phyloP scores from a whole-genome alignment of 192 early-diverging fungal species.

The Neocallimastix lanati region DNA sequence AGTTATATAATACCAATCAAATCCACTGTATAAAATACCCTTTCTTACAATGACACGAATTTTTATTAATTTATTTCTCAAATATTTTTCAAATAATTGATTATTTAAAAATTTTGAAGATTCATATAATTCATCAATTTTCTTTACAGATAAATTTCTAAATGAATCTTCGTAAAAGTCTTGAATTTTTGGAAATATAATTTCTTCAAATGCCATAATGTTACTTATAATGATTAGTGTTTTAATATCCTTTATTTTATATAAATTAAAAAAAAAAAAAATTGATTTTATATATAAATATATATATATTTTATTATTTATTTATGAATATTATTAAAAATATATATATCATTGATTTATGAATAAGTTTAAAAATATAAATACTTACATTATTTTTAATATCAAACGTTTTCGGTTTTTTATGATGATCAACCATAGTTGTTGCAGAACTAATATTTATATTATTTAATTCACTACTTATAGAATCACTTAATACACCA shows the following conservation, averaged over 20 bases:
- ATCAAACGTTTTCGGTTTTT: background rate
- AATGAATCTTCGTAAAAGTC: background rate
- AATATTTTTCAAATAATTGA: slow-evolving; percentile 64
- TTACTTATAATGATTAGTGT: background rate
- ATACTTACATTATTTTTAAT: background rate
- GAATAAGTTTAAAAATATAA: too few relatives aligned
- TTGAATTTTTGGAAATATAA: background rate
- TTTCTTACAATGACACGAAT: slow-evolving; percentile 51
- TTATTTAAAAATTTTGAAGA: background rate
- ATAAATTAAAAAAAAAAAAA: too few relatives aligned
- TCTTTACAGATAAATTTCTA: background rate
- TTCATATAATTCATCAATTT: background rate
- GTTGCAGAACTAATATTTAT: background rate
- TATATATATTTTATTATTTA: too few relatives aligned
- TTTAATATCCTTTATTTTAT: background rate
- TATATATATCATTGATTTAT: too few relatives aligned
- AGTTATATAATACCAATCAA: slow-evolving; percentile 66
- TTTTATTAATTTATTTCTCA: slow-evolving; percentile 49
- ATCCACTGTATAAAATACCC: slow-evolving; percentile 69
- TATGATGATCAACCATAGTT: background rate
- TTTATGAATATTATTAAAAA: too few relatives aligned
- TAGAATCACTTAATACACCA: background rate
- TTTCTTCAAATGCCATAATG: background rate
- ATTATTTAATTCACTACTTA: background rate
- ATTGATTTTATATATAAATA: too few relatives aligned